phyloP scores from a whole-genome alignment of 345 rosid genomes.

The Camelina sativa region DNA sequence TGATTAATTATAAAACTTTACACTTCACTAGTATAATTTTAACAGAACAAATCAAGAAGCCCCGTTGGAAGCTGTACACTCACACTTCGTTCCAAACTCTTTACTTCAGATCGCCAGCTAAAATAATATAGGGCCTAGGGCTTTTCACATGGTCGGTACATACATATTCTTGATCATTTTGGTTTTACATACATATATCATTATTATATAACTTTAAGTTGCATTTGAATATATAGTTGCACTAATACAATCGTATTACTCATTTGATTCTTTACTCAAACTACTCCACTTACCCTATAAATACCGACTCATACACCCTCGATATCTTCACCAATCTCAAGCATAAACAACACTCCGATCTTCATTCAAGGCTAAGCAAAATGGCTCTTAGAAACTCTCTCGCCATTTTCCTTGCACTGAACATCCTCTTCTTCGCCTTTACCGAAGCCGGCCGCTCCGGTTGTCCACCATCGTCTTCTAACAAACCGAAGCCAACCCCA shows the following conservation, averaged over 20 bases:
- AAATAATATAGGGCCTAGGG: constrained; percentile 24
- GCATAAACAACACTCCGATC: not conserved
- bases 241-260: not conserved
- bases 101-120: constrained; percentile 19
- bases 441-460: constrained; percentile 51
- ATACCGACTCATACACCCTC: constrained; percentile 21
- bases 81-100: constrained; percentile 30
- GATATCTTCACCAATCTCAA: constrained; percentile 29
- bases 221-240: not conserved
- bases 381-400: constrained; percentile 59
- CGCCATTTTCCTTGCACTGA: constrained; percentile 55
- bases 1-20: not conserved
- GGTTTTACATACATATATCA: constrained; percentile 16
- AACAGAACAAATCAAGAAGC: not conserved
- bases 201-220: constrained; percentile 16
- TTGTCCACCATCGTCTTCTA: constrained; percentile 42
- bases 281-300: constrained; percentile 10
- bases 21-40: not conserved
- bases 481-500: constrained; percentile 41
- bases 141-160: constrained; percentile 38
- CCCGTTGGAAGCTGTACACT: not conserved
- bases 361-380: constrained; percentile 25
- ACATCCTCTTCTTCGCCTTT: constrained; percentile 55
- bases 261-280: not conserved
- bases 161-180: constrained; percentile 17